Base-by-base conservation (phyloP, 768 basidiomycete species). In the Dentipellis sp. region DNA sequence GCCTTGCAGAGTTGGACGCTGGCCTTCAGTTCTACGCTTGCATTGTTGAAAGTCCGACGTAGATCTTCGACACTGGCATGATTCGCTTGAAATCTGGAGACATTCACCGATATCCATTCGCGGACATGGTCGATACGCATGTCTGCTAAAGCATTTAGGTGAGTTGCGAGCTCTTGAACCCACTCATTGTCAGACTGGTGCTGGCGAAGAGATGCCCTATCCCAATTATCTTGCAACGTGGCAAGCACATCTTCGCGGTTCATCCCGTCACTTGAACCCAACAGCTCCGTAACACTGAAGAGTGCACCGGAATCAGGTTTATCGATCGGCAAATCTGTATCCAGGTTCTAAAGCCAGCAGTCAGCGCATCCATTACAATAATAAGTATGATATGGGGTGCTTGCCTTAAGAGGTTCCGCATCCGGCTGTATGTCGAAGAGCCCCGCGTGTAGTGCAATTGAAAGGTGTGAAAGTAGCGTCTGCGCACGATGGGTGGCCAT, bases 61-160 rank as follows among this genome's bases (percentile, higher is more conserved):
- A 85, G 59, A 1, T 70, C 68, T 22, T 74, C 74, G 10, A 83
- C 71, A 42, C 72, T 68, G 2, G 81, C 70, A 50, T 79, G 69
- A 22, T 66, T 68, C 0, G 51, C 58, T 45, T 73, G 71, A 66
- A 84, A 84, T 0, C 80, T 71, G 1, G 69, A 54, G 4, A 77
- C 61, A 56, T 84, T 84, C 6, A 71, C 64, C 3, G 68, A 64
- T 11, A 85, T 65, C 84, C 83, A 84, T 56, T 70, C 67, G 1
- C 65, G 65, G 22, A 84, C 80, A 54, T 78, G 76, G 3, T 68
- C 62, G 16, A 80, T 66, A 11, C 83, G 74, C 54, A 68, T 40
- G 22, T 78, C 68, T 12, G 71, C 75, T 4, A 80, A 59, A 2
- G 53, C 56, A 5, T 69, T 66, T 3, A 84, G 68, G 57, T 78